Evolutionary conservation across 2,329 filamentous ascomycete species (phyloP).

Genomic region (Aspergillus intermedius): DNA sequence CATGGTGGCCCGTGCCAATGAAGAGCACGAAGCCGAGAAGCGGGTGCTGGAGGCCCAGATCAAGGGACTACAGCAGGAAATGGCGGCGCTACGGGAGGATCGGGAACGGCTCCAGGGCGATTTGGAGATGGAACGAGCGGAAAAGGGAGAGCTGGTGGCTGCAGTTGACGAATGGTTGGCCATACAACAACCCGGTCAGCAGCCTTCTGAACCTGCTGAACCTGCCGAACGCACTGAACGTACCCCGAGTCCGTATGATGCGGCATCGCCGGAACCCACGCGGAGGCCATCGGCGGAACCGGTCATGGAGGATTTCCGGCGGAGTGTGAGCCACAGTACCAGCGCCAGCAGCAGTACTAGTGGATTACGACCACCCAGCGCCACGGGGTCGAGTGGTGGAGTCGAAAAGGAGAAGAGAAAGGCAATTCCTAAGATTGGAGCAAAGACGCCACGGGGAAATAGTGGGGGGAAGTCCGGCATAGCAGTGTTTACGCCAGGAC

Average conservation of each 20-base stretch:
- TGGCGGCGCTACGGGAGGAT: constrained; percentile 62
- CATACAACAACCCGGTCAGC: constrained; percentile 26
- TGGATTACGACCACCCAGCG: constrained; percentile 25
- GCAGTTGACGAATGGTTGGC: constrained; percentile 42
- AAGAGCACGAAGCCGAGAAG: constrained; percentile 60
- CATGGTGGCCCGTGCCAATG: constrained; percentile 41
- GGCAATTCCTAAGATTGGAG: constrained; percentile 23
- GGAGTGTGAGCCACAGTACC: constrained; percentile 18
- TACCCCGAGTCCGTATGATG: background rate
- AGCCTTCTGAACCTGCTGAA: constrained; percentile 1
- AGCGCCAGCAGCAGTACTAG: constrained; percentile 21
- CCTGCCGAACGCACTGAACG: background rate
- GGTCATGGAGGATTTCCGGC: constrained; percentile 14
- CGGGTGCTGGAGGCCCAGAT: constrained; percentile 67
- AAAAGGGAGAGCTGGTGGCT: constrained; percentile 44
- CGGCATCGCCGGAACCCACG: constrained; percentile 8
- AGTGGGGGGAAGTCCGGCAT: constrained; percentile 33
- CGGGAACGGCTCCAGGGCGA: constrained; percentile 59
- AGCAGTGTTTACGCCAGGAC: constrained; percentile 35
- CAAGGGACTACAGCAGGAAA: constrained; percentile 66
- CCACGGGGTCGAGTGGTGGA: constrained; percentile 13
- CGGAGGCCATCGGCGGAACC: constrained; percentile 7
- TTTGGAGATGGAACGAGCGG: constrained; percentile 45
- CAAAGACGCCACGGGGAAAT: constrained; percentile 26
- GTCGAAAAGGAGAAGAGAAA: constrained; percentile 16